Evolutionary conservation across 2,329 filamentous ascomycete species (phyloP).

Genomic region (Apiospora marii): DNA sequence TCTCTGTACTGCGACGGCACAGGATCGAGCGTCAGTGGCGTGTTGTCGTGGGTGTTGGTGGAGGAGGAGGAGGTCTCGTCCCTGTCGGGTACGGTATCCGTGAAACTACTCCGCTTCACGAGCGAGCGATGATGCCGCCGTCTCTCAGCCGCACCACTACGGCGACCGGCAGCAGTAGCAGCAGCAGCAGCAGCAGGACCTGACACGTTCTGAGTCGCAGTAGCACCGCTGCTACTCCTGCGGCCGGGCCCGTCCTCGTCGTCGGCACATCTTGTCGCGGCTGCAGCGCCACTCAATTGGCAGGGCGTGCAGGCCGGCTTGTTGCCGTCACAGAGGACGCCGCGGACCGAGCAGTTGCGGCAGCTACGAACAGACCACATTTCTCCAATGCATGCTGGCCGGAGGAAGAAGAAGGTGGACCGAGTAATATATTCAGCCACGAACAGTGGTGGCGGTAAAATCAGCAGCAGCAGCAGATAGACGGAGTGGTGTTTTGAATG

Average conservation of each 20-base stretch:
- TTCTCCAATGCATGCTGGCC: conserved; percentile 16
- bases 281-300: neutral
- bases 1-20: conserved; percentile 22
- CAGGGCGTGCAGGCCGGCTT: conserved; percentile 10
- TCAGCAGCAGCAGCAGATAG: neutral
- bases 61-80: neutral
- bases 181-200: neutral
- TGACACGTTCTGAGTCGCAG: neutral
- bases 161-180: neutral
- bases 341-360: neutral
- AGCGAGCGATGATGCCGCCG: conserved; percentile 2
- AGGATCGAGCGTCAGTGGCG: neutral
- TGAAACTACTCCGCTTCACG: conserved; percentile 12
- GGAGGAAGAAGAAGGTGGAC: too few species aligned
- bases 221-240: neutral
- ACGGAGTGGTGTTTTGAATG: neutral
- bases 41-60: neutral
- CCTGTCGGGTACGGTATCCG: conserved; percentile 6
- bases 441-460: neutral
- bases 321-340: conserved; percentile 3
- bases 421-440: neutral
- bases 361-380: conserved; percentile 15
- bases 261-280: neutral
- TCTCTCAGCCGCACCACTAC: conserved; percentile 7
- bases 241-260: neutral